phyloP scores from a whole-genome alignment of 2,329 filamentous ascomycete genomes.

The Xylariaceae sp. region DNA sequence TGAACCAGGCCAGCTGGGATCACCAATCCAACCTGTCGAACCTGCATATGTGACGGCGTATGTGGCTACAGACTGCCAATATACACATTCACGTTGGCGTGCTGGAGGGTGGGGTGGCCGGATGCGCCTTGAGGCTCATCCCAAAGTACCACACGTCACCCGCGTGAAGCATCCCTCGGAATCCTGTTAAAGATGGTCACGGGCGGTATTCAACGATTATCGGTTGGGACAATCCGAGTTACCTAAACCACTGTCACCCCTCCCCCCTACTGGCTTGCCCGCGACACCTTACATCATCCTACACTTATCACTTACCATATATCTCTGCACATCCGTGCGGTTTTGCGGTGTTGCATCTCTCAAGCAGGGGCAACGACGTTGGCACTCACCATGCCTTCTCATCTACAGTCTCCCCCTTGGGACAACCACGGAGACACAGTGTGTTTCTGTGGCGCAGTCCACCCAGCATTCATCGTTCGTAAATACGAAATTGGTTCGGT shows the following conservation, averaged over 20 bases:
- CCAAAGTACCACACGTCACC: neutral
- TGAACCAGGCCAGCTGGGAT: conserved; percentile 4
- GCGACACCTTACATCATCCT: neutral
- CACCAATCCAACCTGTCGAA: conserved; percentile 2
- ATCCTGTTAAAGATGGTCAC: neutral
- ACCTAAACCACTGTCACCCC: neutral
- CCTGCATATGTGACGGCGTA: conserved; percentile 2
- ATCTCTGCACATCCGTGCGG: neutral
- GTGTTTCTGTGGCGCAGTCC: neutral
- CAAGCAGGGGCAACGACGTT: neutral
- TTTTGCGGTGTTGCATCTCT: neutral
- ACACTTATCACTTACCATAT: neutral
- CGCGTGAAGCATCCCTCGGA: neutral
- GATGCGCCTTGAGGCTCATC: neutral
- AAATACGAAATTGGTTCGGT: neutral
- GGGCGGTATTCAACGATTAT: conserved; percentile 3
- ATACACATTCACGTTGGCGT: neutral
- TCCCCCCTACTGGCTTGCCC: neutral
- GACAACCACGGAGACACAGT: neutral
- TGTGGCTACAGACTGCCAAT: conserved; percentile 1
- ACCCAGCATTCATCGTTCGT: neutral
- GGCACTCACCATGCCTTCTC: neutral
- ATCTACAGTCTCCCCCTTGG: neutral
- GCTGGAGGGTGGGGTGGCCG: neutral
- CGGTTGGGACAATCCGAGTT: neutral